phyloP scores from a whole-genome alignment of 305 asterid genomes.

The Caryopteris hybrid region DNA sequence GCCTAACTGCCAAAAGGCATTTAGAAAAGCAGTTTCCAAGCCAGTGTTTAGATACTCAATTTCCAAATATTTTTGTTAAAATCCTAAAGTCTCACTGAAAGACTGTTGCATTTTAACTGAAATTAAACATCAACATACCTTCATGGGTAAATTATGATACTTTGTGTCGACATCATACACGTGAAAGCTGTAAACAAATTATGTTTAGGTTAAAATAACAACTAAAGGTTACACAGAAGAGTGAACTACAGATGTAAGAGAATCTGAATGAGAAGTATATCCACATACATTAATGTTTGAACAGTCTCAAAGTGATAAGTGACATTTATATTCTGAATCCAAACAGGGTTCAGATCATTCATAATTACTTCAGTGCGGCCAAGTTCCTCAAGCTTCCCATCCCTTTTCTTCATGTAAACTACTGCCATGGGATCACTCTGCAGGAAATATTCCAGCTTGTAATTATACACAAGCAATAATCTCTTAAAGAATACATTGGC shows the following conservation, averaged over 20 bases:
- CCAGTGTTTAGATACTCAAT: too few species aligned
- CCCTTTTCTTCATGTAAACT: conserved; percentile 55
- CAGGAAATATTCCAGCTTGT: conserved; percentile 11
- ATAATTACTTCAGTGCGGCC: conserved; percentile 90
- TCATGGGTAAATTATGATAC: conserved; percentile 58
- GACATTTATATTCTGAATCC: conserved; percentile 70
- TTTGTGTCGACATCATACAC: conserved; percentile 73
- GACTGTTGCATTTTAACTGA: conserved; percentile 2
- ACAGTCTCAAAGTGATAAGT: conserved; percentile 79
- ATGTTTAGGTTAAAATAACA: conserved; percentile 6
- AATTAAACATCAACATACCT: conserved; percentile 41
- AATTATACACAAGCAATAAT: not conserved
- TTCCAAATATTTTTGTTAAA: too few species aligned
- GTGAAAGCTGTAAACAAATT: conserved; percentile 56
- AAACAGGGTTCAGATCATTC: conserved; percentile 63
- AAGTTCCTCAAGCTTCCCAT: conserved; percentile 77
- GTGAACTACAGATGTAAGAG: not conserved
- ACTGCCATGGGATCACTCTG: conserved; percentile 98
- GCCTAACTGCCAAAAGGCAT: too few species aligned
- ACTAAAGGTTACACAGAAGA: not conserved
- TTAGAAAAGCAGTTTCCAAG: not conserved
- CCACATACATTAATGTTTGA: conserved; percentile 60
- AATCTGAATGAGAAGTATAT: not conserved
- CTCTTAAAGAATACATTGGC: not conserved
- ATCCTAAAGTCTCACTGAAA: not conserved